Conservation (phyloP, 2,329 filamentous ascomycete species). For the Chaetomiaceae sp. region DNA sequence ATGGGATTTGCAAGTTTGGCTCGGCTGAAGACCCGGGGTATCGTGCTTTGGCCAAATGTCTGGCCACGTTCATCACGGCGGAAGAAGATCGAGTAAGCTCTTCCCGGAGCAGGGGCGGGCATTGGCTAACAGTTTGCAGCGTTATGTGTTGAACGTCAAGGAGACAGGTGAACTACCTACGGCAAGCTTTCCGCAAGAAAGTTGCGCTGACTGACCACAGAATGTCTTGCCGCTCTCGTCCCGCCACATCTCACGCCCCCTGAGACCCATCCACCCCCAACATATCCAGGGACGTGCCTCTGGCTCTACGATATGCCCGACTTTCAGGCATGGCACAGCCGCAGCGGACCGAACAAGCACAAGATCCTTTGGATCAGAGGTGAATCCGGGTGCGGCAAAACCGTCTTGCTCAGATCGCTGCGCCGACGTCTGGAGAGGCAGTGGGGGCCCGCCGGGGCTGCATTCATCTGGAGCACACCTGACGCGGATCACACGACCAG, state of each 20-base stretch:
- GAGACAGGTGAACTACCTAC: slow-evolving; percentile 23
- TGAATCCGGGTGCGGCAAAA: slow-evolving; percentile 31
- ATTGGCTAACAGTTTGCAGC: slow-evolving; percentile 13
- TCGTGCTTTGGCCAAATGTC: slow-evolving; percentile 22
- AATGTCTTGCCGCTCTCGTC: slow-evolving; percentile 25
- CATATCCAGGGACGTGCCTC: slow-evolving; percentile 30
- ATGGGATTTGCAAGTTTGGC: slow-evolving; percentile 38
- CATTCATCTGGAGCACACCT: slow-evolving; percentile 27
- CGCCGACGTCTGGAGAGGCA: slow-evolving; percentile 26
- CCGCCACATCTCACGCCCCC: slow-evolving; percentile 11
- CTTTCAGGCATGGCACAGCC: slow-evolving; percentile 32
- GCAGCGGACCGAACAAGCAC: slow-evolving; percentile 25
- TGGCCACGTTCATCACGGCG: slow-evolving; percentile 23
- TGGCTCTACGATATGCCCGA: slow-evolving; percentile 33
- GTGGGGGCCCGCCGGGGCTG: slow-evolving; percentile 27
- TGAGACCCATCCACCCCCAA: slow-evolving; percentile 19
- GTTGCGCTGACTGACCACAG: slow-evolving; percentile 10
- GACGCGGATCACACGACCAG: slow-evolving; percentile 24
- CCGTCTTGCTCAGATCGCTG: slow-evolving; percentile 30
- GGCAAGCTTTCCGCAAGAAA: neutral
- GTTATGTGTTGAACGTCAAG: slow-evolving; percentile 24
- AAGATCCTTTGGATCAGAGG: slow-evolving; percentile 33
- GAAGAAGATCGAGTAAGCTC: slow-evolving; percentile 26
- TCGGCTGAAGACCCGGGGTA: slow-evolving; percentile 29
- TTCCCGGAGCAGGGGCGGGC: no score